A percentile compares a stretch with the other conserved stretches of the same genome.
These are phyloP conservation scores for Trichoderma aggressivum DNA, from an alignment of 2,329 filamentous ascomycete species.

Conservation along the genomic window DNA sequence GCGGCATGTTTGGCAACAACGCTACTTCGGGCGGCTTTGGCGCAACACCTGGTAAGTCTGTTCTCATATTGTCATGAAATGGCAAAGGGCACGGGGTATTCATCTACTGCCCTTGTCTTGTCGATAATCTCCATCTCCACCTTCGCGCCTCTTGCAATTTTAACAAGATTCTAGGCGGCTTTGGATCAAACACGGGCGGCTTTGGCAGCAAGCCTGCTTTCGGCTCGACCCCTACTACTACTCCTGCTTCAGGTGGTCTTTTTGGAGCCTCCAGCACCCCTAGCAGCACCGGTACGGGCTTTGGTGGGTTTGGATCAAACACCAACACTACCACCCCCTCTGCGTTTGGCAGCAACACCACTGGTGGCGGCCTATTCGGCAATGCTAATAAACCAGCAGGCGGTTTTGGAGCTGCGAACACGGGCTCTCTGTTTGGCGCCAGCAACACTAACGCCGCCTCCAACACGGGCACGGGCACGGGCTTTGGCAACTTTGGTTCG, in stretches of 20 bases:
- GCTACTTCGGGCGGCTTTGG: constrained; percentile 37
- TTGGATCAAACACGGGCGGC: constrained; percentile 37
- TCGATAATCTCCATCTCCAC: neutral
- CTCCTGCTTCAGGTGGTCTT: constrained; percentile 40
- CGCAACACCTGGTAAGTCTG: constrained; percentile 32
- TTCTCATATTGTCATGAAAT: neutral
- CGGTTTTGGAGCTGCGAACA: constrained; percentile 46
- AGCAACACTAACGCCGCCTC: constrained; percentile 27
- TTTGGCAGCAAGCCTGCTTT: constrained; percentile 52
- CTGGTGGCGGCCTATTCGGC: constrained; percentile 51
- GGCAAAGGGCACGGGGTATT: constrained; percentile 12
- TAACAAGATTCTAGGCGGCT: constrained; percentile 31
- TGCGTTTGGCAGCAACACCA: constrained; percentile 39
- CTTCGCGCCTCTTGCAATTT: neutral
- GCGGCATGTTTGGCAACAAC: constrained; percentile 45
- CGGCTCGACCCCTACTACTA: constrained; percentile 41
- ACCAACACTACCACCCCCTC: constrained; percentile 32
- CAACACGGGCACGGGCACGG: constrained; percentile 32
- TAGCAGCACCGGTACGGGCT: constrained; percentile 34
- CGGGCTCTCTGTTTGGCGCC: constrained; percentile 48
- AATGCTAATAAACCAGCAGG: constrained; percentile 41
- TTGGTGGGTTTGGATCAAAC: constrained; percentile 42
- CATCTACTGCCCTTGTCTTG: constrained; percentile 18
- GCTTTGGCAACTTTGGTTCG: constrained; percentile 42
- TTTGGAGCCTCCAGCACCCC: constrained; percentile 45